These are phyloP conservation scores for Monilinia aucupariae DNA, from an alignment of 2,329 filamentous ascomycete genomes.

Conservation along the genomic window DNA sequence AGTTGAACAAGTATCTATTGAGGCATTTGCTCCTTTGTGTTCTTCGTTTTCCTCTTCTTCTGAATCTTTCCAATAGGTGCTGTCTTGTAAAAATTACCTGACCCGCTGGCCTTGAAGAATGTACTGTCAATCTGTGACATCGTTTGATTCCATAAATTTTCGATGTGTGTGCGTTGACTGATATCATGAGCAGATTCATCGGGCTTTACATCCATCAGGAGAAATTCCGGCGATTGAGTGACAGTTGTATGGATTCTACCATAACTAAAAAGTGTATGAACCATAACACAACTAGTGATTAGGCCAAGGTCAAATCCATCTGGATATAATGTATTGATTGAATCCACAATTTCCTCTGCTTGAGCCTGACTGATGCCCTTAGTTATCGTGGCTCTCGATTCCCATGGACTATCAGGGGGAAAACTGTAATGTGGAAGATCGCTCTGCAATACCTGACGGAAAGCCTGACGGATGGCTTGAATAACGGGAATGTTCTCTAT, in stretches of 20 bases:
- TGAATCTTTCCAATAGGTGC: not conserved
- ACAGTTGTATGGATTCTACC: not conserved
- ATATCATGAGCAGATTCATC: not conserved
- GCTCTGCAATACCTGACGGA: not conserved
- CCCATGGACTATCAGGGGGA: not conserved
- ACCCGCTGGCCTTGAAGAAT: not conserved
- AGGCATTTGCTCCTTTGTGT: too few relatives aligned
- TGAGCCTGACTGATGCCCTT: not conserved
- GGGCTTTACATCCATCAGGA: not conserved
- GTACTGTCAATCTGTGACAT: conserved; percentile 10
- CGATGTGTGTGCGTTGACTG: not conserved
- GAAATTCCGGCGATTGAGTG: conserved; percentile 11
- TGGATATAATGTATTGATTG: conserved; percentile 1
- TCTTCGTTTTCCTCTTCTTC: too few relatives aligned
- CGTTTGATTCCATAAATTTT: not conserved
- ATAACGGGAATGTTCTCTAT: conserved; percentile 5
- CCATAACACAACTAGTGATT: conserved; percentile 3
- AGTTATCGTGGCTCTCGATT: not conserved
- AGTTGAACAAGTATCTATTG: not conserved
- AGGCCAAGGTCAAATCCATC: conserved; percentile 11
- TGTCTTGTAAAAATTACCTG: not conserved
- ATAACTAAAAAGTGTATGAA: conserved; percentile 1
- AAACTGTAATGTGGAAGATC: not conserved
- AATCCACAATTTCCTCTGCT: conserved; percentile 5
- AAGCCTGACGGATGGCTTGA: not conserved